phyloP scores from a whole-genome alignment of 2,329 filamentous ascomycete genomes.

The Aureobasidium subglaciale region DNA sequence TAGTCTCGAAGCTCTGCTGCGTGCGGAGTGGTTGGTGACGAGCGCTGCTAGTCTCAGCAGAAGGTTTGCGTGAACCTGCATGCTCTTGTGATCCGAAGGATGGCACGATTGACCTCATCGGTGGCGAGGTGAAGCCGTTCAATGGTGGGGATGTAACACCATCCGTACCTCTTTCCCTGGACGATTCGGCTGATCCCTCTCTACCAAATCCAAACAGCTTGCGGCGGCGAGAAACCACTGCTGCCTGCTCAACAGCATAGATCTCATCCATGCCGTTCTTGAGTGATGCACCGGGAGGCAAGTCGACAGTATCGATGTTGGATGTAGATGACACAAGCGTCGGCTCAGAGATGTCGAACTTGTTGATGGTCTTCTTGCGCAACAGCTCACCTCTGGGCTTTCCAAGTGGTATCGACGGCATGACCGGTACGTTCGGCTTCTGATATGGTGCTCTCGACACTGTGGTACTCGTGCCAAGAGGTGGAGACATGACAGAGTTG shows the following conservation, averaged over 20 bases:
- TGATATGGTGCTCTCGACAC: not conserved
- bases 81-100: slow-evolving; percentile 8
- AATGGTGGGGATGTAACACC: slow-evolving; percentile 5
- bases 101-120: not conserved
- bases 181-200: not conserved
- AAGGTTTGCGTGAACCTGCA: slow-evolving; percentile 6
- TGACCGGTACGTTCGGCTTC: not conserved
- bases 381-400: slow-evolving; percentile 15
- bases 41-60: not conserved
- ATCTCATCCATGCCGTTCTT: slow-evolving; percentile 43
- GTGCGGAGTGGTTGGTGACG: not conserved
- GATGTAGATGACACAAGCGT: slow-evolving; percentile 48
- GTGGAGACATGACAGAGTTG: slow-evolving; percentile 2
- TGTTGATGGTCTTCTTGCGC: slow-evolving; percentile 54
- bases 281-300: slow-evolving; percentile 49
- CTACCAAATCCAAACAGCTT: slow-evolving; percentile 31
- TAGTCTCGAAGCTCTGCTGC: slow-evolving; percentile 4
- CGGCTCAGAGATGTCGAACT: slow-evolving; percentile 57
- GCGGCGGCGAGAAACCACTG: slow-evolving; percentile 50
- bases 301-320: slow-evolving; percentile 50
- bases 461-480: not conserved
- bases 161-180: not conserved
- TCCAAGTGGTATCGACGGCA: not conserved
- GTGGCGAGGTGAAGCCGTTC: slow-evolving; percentile 7
- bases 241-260: slow-evolving; percentile 26